These are phyloP conservation scores for Cadophora sp. DNA, from an alignment of 2,329 filamentous ascomycete species.

Conservation along the genomic window DNA sequence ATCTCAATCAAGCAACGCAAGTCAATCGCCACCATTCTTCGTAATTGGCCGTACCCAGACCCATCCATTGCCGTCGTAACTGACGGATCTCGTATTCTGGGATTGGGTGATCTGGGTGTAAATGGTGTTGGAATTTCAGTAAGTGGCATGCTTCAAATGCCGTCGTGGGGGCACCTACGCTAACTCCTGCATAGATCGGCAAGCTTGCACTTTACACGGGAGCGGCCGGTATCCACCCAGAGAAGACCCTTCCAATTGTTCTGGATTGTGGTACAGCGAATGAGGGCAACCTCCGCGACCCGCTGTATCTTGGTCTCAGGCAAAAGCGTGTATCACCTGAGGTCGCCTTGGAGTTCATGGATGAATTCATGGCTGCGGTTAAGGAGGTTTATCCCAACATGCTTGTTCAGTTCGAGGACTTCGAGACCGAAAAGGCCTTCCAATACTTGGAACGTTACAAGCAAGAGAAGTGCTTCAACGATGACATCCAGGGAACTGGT, in stretches of 20 bases:
- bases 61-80: constrained; percentile 98
- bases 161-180: constrained; percentile 8
- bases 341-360: constrained; percentile 90
- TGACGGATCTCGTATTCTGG: constrained; percentile 90
- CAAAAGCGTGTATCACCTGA: constrained; percentile 78
- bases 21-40: constrained; percentile 84
- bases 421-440: constrained; percentile 92
- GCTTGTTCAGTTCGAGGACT: constrained; percentile 95
- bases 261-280: constrained; percentile 72
- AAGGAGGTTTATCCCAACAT: constrained; percentile 72
- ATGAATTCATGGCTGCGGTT: constrained; percentile 94
- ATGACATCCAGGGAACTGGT: constrained; percentile 97
- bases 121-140: constrained; percentile 98
- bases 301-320: constrained; percentile 88
- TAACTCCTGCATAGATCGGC: constrained; percentile 65
- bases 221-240: constrained; percentile 92
- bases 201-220: constrained; percentile 96
- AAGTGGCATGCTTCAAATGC: constrained; percentile 46
- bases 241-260: constrained; percentile 77
- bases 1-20: constrained; percentile 95
- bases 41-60: constrained; percentile 89
- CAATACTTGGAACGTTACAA: constrained; percentile 90
- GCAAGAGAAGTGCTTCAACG: constrained; percentile 96
- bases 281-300: constrained; percentile 69
- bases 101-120: constrained; percentile 92